Evolutionary conservation across 192 early-diverging fungal genomes (phyloP), one percentile per base, ranked within the genome.

Genomic region (Entomortierella chlamydospora): DNA sequence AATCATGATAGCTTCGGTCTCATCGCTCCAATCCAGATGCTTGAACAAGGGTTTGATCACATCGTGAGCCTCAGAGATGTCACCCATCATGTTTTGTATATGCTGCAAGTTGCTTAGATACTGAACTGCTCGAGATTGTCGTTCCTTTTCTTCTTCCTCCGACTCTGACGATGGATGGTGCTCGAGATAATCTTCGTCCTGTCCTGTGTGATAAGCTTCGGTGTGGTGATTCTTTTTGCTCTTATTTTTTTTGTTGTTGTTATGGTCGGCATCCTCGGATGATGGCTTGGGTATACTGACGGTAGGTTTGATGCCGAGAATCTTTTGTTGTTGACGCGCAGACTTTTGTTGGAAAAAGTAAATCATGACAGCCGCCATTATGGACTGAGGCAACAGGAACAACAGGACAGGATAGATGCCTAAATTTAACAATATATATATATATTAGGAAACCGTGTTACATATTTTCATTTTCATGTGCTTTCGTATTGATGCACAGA

Each of bases 21-120:
- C 86, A 54, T 84, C 81, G 29, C 82, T 82, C 88, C 88, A 89
- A 68, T 89, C 85, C 39, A 87, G 51, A 63, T 86, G 81, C 47
- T 76, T 77, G 41, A 84, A 73, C 6, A 84, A 51, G 3, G 81
- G 57, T 22, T 68, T 60, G 15, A 83, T 41, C n/a, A 68, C 28
- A 68, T 90, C 88, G 45, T 90, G 87, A 23, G 70, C 80, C 22
- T 86, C 83, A 33, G 80, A 79, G 33, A 85, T 57, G 59, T 85
- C 83, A 37, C 88, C 89, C 93, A 94, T 94, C 81, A 90, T 87
- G 60, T 94, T 92, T 61, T 94, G 93, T 34, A 93, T 87, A 68
- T 93, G 90, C 58, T 90, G 90, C 70, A 93, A 64, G 68, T 92
- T 93, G 70, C 83, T 87, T 22, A 87, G 69, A 70, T 91, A 92